Percentiles rank a stretch among this genome's conserved stretches.
These are phyloP conservation scores for Fusarium multiceps DNA, from an alignment of 2,329 filamentous ascomycete species.

Conservation along the genomic window DNA sequence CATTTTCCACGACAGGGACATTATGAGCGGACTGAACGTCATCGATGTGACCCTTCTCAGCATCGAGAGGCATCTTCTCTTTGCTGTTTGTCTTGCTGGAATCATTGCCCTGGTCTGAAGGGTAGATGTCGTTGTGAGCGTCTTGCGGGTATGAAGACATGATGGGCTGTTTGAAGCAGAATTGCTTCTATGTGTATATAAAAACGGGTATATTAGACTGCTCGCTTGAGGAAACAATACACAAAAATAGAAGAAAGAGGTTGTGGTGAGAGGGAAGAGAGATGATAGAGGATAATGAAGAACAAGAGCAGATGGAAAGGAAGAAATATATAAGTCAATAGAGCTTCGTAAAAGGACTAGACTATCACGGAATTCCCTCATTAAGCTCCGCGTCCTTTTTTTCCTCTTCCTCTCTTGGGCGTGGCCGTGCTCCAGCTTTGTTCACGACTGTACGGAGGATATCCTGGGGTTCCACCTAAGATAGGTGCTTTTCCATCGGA, in stretches of 20 bases:
- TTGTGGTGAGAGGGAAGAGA: neutral
- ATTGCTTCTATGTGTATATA: neutral
- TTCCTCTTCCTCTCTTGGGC: neutral
- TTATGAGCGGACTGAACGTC: slow-evolving; percentile 38
- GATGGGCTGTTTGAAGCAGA: slow-evolving; percentile 9
- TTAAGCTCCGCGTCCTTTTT: slow-evolving; percentile 31
- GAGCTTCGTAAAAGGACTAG: slow-evolving; percentile 12
- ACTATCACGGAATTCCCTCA: slow-evolving; percentile 39
- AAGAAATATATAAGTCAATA: slow-evolving; percentile 36
- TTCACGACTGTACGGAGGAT: neutral
- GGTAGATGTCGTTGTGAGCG: slow-evolving; percentile 40
- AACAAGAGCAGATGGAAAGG: slow-evolving; percentile 16
- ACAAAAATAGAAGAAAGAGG: neutral
- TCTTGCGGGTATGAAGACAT: slow-evolving; percentile 40
- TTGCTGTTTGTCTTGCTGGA: slow-evolving; percentile 45
- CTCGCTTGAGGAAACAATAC: slow-evolving; percentile 9
- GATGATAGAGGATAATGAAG: slow-evolving; percentile 8
- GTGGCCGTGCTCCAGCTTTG: slow-evolving; percentile 7
- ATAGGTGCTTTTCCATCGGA: slow-evolving; percentile 13
- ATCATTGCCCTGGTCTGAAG: slow-evolving; percentile 43
- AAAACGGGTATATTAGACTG: neutral
- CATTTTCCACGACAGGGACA: slow-evolving; percentile 41
- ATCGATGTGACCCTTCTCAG: slow-evolving; percentile 18
- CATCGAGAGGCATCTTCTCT: slow-evolving; percentile 40
- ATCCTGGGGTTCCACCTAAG: slow-evolving; percentile 29